Percentiles rank a stretch among this genome's conserved stretches.
Conservation (phyloP, 257 asterid species). For the Nicotiana noctiflora region DNA sequence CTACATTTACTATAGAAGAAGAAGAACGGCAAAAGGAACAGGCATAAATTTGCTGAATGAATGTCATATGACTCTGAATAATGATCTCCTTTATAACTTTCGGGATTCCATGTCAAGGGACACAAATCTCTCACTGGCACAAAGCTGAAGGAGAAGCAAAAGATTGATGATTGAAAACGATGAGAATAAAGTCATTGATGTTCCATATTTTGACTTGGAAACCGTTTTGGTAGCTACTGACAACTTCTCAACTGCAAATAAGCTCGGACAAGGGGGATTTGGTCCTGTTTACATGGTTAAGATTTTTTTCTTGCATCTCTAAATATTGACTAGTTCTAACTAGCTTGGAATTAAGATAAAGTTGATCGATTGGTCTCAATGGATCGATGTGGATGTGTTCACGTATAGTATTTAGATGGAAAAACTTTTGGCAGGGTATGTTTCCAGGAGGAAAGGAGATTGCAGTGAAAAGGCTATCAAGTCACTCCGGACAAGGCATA, state of each 20-base stretch:
- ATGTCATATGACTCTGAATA: too few species aligned
- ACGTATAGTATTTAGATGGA: not conserved
- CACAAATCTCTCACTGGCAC: not conserved
- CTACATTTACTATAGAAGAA: not conserved
- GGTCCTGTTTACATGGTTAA: constrained; percentile 11
- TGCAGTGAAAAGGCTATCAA: constrained; percentile 27
- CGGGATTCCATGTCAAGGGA: not conserved
- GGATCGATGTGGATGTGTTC: not conserved
- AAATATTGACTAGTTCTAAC: not conserved
- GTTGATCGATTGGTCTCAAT: not conserved
- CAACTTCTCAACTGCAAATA: constrained; percentile 3
- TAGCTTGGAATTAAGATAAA: not conserved
- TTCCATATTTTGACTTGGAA: not conserved
- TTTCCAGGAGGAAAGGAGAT: constrained; percentile 16
- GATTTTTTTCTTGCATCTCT: not conserved
- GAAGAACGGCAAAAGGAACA: not conserved
- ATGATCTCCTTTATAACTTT: too few species aligned
- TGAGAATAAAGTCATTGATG: not conserved
- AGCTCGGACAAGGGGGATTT: constrained; percentile 9
- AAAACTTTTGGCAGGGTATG: constrained; percentile 10
- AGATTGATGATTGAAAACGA: not conserved
- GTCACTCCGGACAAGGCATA: constrained; percentile 18
- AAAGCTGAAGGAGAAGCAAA: not conserved
- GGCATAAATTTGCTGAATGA: not conserved
- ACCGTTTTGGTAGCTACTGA: constrained; percentile 1